Conservation (phyloP, 768 basidiomycete genomes). For the Auricularia heimuer region DNA sequence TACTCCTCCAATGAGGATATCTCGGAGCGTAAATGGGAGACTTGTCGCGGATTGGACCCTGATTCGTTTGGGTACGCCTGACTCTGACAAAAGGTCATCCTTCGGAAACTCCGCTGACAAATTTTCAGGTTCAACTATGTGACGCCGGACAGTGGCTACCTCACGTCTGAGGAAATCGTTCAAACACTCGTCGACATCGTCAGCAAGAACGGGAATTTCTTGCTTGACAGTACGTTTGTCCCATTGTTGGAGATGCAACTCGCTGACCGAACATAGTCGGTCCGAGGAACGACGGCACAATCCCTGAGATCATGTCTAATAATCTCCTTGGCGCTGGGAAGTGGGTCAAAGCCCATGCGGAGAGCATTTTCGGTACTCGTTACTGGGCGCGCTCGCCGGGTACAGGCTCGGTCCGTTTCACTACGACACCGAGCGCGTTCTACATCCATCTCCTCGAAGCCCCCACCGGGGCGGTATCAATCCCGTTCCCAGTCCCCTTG, state of each 20-base stretch:
- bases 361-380: not conserved
- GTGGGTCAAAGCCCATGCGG: not conserved
- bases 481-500: conserved; percentile 9
- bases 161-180: conserved; percentile 23
- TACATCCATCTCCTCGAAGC: conserved; percentile 19
- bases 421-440: conserved; percentile 18
- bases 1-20: conserved; percentile 33
- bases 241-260: not conserved
- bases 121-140: conserved; percentile 28
- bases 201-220: conserved; percentile 50
- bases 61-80: not conserved
- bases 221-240: not conserved
- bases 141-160: conserved; percentile 23
- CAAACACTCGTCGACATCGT: conserved; percentile 46
- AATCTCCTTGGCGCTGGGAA: not conserved
- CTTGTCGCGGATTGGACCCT: conserved; percentile 37
- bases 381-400: not conserved
- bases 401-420: conserved; percentile 18
- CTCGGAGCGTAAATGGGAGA: conserved; percentile 44
- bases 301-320: not conserved
- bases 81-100: not conserved
- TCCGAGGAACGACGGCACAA: not conserved
- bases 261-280: not conserved
- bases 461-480: conserved; percentile 6
- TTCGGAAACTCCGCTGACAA: not conserved